A percentile compares a stretch with the other conserved stretches of the same genome.
Evolutionary conservation across 331 rosid genomes (phyloP).

Genomic region (Quercus lobata): DNA sequence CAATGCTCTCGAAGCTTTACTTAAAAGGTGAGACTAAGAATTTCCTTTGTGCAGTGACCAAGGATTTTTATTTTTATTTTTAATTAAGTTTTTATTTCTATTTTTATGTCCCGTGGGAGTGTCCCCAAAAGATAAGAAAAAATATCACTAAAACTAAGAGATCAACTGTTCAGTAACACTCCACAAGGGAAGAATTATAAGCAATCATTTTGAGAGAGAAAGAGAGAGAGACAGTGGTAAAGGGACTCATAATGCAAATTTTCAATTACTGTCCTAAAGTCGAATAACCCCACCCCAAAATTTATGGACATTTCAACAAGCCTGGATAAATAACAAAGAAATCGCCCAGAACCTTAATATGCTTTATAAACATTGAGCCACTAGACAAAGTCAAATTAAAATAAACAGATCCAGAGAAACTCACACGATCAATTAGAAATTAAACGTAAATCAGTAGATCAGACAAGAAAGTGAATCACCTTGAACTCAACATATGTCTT

Average conservation of each 20-base stretch:
- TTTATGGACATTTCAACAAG: slow-evolving; percentile 13
- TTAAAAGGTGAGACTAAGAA: neutral
- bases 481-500: slow-evolving; percentile 80
- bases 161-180: neutral
- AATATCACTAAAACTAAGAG: neutral
- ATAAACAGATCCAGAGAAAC: neutral
- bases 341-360: slow-evolving; percentile 11
- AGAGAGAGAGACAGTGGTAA: neutral
- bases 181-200: neutral
- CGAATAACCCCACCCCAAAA: slow-evolving; percentile 13
- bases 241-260: neutral
- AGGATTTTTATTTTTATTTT: neutral
- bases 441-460: neutral
- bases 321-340: slow-evolving; percentile 11
- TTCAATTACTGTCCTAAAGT: slow-evolving; percentile 8
- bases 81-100: neutral
- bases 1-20: neutral
- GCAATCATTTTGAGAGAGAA: neutral
- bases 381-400: neutral
- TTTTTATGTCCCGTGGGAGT: neutral
- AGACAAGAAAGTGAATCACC: slow-evolving; percentile 46
- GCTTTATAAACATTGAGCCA: neutral
- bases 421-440: neutral
- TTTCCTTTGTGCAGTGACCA: neutral
- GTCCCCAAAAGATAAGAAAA: neutral